These are phyloP conservation scores for Lithospermum erythrorhizon DNA, from an alignment of 257 asterid species.

Conservation along the genomic window DNA sequence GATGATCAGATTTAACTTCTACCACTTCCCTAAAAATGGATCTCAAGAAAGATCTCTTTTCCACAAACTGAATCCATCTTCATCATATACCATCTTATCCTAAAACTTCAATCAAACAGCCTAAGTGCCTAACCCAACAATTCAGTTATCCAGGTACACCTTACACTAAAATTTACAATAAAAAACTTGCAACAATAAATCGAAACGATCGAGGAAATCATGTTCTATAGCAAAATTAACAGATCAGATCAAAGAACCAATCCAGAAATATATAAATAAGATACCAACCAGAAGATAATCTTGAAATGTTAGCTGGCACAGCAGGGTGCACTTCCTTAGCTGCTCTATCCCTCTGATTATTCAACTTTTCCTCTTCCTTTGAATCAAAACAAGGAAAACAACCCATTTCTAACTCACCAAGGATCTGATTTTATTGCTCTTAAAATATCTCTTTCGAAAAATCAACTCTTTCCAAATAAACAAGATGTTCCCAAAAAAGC, in stretches of 20 bases:
- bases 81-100: conserved; percentile 9
- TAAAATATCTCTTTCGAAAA: not conserved
- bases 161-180: conserved; percentile 4
- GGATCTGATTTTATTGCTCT: not conserved
- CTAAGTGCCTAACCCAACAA: conserved; percentile 6
- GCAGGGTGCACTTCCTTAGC: conserved; percentile 52
- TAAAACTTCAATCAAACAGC: conserved; percentile 13
- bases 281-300: conserved; percentile 76
- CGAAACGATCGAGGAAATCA: conserved; percentile 3
- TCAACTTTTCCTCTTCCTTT: conserved; percentile 65
- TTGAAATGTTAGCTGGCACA: conserved; percentile 57
- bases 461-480: conserved; percentile 20
- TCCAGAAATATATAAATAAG: not conserved
- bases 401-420: conserved; percentile 46
- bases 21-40: conserved; percentile 13
- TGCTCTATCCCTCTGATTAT: conserved; percentile 44
- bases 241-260: conserved; percentile 43
- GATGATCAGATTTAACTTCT: not conserved
- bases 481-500: conserved; percentile 2
- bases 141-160: conserved; percentile 12
- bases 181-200: conserved; percentile 4
- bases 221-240: conserved; percentile 9
- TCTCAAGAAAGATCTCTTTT: conserved; percentile 25
- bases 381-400: conserved; percentile 95
- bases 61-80: conserved; percentile 5